A percentile compares a stretch with the other conserved stretches of the same genome.
phyloP scores from a whole-genome alignment of 1,284 basidiomycete species.

The Sporisorium iseilematis-ciliati region DNA sequence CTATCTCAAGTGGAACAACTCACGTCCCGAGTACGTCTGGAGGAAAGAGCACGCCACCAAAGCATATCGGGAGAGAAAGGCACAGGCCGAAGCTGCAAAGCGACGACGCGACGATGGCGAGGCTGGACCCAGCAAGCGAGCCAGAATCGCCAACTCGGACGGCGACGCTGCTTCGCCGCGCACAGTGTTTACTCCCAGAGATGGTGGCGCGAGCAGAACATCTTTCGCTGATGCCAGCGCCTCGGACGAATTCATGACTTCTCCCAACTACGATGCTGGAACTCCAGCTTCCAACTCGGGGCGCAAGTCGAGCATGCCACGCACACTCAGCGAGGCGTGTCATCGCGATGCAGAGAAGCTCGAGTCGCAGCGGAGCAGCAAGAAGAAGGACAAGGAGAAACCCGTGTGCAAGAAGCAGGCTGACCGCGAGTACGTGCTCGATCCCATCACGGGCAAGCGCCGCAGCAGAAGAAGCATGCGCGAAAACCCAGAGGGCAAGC shows the following conservation, averaged over 20 bases:
- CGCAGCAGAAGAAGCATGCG: constrained; percentile 55
- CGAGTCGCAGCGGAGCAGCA: constrained; percentile 37
- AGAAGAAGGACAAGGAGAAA: constrained; percentile 40
- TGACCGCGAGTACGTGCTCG: constrained; percentile 42
- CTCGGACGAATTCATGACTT: constrained; percentile 23
- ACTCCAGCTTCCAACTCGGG: constrained; percentile 25
- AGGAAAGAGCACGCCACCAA: constrained; percentile 46
- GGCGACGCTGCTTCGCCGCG: constrained; percentile 30
- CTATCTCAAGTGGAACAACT: constrained; percentile 59
- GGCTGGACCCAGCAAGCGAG: constrained; percentile 21
- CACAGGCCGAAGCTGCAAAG: constrained; percentile 32
- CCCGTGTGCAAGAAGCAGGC: constrained; percentile 46
- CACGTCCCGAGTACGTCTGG: constrained; percentile 58
- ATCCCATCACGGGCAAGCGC: constrained; percentile 49
- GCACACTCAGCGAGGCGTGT: constrained; percentile 52
- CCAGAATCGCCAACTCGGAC: constrained; percentile 25
- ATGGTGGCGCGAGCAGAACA: constrained; percentile 7
- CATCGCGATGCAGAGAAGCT: constrained; percentile 47
- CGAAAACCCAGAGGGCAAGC: constrained; percentile 53
- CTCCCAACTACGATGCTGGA: constrained; percentile 28
- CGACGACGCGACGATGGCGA: constrained; percentile 20
- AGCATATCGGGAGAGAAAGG: constrained; percentile 35
- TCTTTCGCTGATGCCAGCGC: constrained; percentile 8
- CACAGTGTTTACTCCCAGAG: constrained; percentile 22
- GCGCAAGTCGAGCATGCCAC: constrained; percentile 42